Conservation (phyloP, 1,139 yeast species). For the Starmera stellimalicola region DNA sequence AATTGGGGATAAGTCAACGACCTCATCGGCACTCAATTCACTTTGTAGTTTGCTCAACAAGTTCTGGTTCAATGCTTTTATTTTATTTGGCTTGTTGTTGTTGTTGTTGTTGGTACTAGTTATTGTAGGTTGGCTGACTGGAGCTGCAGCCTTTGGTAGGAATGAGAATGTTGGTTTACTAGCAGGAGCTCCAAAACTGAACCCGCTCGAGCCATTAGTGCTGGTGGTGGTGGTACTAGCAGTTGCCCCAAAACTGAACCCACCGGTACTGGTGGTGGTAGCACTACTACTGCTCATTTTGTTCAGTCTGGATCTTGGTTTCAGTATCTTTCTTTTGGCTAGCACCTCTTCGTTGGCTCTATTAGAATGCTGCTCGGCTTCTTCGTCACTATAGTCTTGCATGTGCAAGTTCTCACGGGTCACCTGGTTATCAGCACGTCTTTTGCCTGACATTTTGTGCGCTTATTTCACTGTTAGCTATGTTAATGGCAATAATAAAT, state of each 20-base stretch:
- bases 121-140: background rate
- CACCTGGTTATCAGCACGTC: conserved; percentile 55
- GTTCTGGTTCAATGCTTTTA: conserved; percentile 61
- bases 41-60: conserved; percentile 44
- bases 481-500: too few relatives aligned
- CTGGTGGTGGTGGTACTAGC: background rate
- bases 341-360: conserved; percentile 54
- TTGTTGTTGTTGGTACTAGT: background rate
- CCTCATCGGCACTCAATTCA: conserved; percentile 34
- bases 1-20: conserved; percentile 48
- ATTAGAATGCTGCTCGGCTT: conserved; percentile 23
- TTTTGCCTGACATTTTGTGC: conserved; percentile 33
- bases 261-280: background rate
- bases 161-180: conserved; percentile 16
- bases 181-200: conserved; percentile 6
- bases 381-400: conserved; percentile 29
- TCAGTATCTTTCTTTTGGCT: conserved; percentile 59
- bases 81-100: conserved; percentile 24
- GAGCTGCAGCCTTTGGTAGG: conserved; percentile 9
- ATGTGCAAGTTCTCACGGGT: conserved; percentile 34
- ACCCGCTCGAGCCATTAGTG: conserved; percentile 3
- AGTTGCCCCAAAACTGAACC: conserved; percentile 9
- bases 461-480: too few relatives aligned
- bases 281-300: conserved; percentile 3
- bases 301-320: conserved; percentile 36